Percentiles rank a stretch among this genome's conserved stretches.
Evolutionary conservation across 2,329 filamentous ascomycete genomes (phyloP).

Genomic region (Aureobasidium subglaciale): DNA sequence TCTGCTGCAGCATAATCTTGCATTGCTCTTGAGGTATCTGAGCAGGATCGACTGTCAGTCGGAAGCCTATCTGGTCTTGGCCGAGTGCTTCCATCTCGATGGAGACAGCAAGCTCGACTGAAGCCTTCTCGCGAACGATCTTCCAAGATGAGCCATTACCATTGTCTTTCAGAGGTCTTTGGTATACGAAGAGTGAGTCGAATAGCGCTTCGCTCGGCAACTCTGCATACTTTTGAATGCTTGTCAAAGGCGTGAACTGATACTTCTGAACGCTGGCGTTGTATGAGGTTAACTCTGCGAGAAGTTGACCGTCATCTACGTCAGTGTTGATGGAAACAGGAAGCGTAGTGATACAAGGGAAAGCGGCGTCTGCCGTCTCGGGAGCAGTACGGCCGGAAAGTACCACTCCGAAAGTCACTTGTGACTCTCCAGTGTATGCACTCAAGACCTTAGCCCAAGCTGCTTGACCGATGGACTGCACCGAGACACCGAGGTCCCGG

Average conservation of each 20-base stretch:
- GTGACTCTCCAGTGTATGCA: slow-evolving; percentile 66
- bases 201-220: slow-evolving; percentile 62
- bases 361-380: slow-evolving; percentile 52
- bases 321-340: slow-evolving; percentile 58
- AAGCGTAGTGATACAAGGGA: slow-evolving; percentile 77
- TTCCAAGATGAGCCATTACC: slow-evolving; percentile 45
- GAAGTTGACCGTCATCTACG: slow-evolving; percentile 48
- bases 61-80: slow-evolving; percentile 48
- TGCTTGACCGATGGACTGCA: slow-evolving; percentile 69
- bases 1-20: slow-evolving; percentile 58
- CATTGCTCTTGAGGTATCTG: slow-evolving; percentile 65
- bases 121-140: slow-evolving; percentile 57
- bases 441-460: slow-evolving; percentile 71
- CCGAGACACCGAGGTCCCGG: slow-evolving; percentile 53
- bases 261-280: slow-evolving; percentile 60
- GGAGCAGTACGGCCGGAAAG: slow-evolving; percentile 65
- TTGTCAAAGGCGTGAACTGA: slow-evolving; percentile 63
- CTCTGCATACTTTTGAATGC: slow-evolving; percentile 66
- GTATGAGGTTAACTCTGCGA: slow-evolving; percentile 57
- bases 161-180: slow-evolving; percentile 45
- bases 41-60: slow-evolving; percentile 58
- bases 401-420: slow-evolving; percentile 71
- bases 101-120: slow-evolving; percentile 71
- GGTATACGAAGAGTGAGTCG: slow-evolving; percentile 79
- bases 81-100: slow-evolving; percentile 62